Evolutionary conservation across 768 basidiomycete genomes (phyloP), one percentile per base, ranked within the genome.

Genomic region (Suillus decipiens): DNA sequence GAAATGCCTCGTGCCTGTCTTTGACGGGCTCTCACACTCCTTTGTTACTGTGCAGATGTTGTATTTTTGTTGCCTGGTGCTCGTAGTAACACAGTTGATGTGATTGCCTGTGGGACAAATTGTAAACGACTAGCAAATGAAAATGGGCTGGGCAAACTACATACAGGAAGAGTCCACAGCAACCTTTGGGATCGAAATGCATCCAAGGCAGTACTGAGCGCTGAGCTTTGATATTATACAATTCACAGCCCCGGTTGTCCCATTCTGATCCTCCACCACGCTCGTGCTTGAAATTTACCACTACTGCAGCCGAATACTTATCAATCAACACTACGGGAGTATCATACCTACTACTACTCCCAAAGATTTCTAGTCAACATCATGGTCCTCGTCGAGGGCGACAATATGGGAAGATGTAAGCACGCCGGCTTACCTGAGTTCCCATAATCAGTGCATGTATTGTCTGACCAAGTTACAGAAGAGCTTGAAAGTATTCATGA

Each of bases 21-120:
- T 54, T n/a, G 43, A 63, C 59, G 67, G 64, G 68, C 67, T 47
- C 37, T 17, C 41, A 67, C 72, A 6, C 62, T 72, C 72, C 43
- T 71, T 74, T 63, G 51, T 50, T 28, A 17, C 48, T 50, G 24
- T 54, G 59, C 37, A 56, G 45, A 33, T 69, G 65, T 70, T 68
- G 64, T 72, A 66, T 68, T 54, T 60, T 28, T 39, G 41, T 31
- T 59, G 24, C 19, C 22, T n/a, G 33, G n/a, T 61, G 28, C 19
- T 39, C 58, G 24, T 61, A 61, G 59, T 31, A 54, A 36, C 62
- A 17, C 28, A 48, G 48, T 57, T 54, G 34, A 9, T 50, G 4
- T 33, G 10, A 17, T 24, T 14, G 22, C 22, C 22, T 39, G 2
- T 10, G 17, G 22, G 33, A 8, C 34, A 34, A 19, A 19, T 19